A percentile compares a stretch with the other conserved stretches of the same genome.
These are phyloP conservation scores for Naematelia aurantialba DNA, from an alignment of 768 basidiomycete genomes.

Conservation along the genomic window DNA sequence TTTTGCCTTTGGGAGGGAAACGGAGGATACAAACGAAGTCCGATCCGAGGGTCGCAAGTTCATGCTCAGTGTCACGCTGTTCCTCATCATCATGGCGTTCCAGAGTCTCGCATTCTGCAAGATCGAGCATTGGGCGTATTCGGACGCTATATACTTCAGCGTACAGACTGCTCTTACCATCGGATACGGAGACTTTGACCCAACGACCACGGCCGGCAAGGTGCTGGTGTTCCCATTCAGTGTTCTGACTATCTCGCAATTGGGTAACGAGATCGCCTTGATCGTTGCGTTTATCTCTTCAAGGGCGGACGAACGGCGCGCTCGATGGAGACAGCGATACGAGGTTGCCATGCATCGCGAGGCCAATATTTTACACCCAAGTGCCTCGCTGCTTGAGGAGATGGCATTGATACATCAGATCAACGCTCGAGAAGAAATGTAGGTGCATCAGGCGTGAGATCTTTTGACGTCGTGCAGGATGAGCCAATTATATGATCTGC, in stretches of 20 bases:
- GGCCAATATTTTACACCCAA: conserved; percentile 24
- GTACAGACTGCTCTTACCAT: conserved; percentile 32
- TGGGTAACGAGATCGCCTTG: conserved; percentile 45
- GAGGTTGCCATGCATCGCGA: conserved; percentile 37
- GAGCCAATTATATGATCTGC: conserved; percentile 44
- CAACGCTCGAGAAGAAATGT: conserved; percentile 44
- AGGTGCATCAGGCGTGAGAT: conserved; percentile 13
- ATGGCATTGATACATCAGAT: conserved; percentile 47
- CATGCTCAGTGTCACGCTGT: conserved; percentile 38
- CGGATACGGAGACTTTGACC: conserved; percentile 36
- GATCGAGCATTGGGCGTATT: conserved; percentile 49
- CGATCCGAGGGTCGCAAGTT: conserved; percentile 33
- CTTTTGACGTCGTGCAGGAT: conserved; percentile 12
- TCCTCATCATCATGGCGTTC: conserved; percentile 41
- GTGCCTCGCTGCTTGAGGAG: conserved; percentile 44
- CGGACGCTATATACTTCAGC: conserved; percentile 22
- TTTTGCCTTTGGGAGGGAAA: conserved; percentile 19
- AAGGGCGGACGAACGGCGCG: conserved; percentile 30
- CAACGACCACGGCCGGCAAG: conserved; percentile 32
- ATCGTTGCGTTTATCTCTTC: conserved; percentile 44
- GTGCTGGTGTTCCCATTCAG: conserved; percentile 45
- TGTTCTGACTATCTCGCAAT: conserved; percentile 47
- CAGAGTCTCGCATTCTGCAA: conserved; percentile 46
- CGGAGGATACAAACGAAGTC: conserved; percentile 18
- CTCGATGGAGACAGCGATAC: conserved; percentile 39